Evolutionary conservation across 805 yeast genomes (phyloP).

Genomic region (Candida ascalaphidarum): DNA sequence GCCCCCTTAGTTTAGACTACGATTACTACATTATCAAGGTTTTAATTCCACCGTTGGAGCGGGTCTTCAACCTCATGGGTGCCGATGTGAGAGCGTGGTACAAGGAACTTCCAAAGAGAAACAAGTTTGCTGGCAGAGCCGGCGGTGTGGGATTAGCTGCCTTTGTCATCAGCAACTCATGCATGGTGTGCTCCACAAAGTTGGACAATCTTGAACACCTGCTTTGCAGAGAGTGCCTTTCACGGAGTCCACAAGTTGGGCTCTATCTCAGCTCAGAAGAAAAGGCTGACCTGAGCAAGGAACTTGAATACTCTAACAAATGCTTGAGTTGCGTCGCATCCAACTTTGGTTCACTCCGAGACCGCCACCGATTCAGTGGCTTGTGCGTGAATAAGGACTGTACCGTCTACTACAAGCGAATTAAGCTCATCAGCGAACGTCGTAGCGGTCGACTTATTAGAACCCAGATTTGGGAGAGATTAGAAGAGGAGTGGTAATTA

Average conservation of each 20-base stretch:
- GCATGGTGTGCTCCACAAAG: conserved; percentile 5
- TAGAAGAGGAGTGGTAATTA: too few species aligned
- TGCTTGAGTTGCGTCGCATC: too few species aligned
- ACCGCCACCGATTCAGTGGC: neutral
- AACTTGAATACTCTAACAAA: too few species aligned
- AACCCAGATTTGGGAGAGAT: too few species aligned
- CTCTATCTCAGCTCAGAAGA: too few species aligned
- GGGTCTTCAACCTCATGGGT: conserved; percentile 77
- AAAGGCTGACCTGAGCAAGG: too few species aligned
- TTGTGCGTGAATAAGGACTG: neutral
- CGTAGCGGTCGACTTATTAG: too few species aligned
- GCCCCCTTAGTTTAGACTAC: conserved; percentile 51
- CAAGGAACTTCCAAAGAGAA: conserved; percentile 52
- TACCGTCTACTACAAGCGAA: conserved; percentile 1
- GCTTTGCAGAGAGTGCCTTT: too few species aligned
- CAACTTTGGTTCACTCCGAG: too few species aligned
- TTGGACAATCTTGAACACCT: conserved; percentile 4
- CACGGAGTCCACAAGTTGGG: too few species aligned
- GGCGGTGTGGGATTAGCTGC: conserved; percentile 3
- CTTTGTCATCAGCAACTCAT: conserved; percentile 4
- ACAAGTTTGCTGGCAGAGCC: too few species aligned
- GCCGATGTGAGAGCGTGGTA: conserved; percentile 77
- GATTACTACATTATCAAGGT: conserved; percentile 82
- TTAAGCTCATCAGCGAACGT: too few species aligned
- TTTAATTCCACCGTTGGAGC: conserved; percentile 80